Base-by-base conservation (phyloP, 108 stramenopile species). In the Heterococcus sp. region DNA sequence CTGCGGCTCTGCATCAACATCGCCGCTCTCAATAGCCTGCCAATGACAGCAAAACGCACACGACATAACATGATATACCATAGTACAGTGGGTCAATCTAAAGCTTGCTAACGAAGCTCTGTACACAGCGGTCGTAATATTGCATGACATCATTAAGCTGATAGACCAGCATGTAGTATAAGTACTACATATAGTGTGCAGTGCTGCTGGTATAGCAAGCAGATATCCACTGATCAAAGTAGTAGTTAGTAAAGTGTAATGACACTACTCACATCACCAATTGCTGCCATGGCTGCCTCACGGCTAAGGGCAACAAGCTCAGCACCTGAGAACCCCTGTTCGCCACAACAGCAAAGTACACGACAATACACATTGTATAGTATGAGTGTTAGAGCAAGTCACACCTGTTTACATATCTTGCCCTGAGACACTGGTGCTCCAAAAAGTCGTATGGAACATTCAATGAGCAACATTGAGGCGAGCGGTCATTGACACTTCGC, bases 261-360 rank as follows among this genome's bases (percentile, higher is more conserved):
- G 46, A n/a, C n/a, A n/a, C n/a, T 21, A 58, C 46, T 58, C 46
- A 27, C 67, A 35, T 83, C 82, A 63, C 84, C 87, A 30, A 87
- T 21, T 2, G 87, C 87, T 29, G 69, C 77, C 40, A 87, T 73
- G n/a, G 87, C 86, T n/a, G 87, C 87, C 38, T 87, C 87, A 32
- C 78, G 75, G 69, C 87, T 84, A n/a, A 87, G 66, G 0, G 87
- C 85, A 37, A 81, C 79, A 0, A 81, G 72, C 83, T 88, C 87
- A 0, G 87, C 87, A 2, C 87, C 87, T 37, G 87, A 88, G 83
- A 86, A 88, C 2, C 87, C 87, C 63, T 87, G 83, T 36, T 84
- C 73, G 32, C 69, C 66, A 34, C 35, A n/a, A n/a, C n/a, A n/a
- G n/a, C n/a, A n/a, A n/a, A n/a, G n/a, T n/a, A n/a, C n/a, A n/a